Evolutionary conservation across 768 basidiomycete species (phyloP).

Genomic region (Botryobasidium botryosum): DNA sequence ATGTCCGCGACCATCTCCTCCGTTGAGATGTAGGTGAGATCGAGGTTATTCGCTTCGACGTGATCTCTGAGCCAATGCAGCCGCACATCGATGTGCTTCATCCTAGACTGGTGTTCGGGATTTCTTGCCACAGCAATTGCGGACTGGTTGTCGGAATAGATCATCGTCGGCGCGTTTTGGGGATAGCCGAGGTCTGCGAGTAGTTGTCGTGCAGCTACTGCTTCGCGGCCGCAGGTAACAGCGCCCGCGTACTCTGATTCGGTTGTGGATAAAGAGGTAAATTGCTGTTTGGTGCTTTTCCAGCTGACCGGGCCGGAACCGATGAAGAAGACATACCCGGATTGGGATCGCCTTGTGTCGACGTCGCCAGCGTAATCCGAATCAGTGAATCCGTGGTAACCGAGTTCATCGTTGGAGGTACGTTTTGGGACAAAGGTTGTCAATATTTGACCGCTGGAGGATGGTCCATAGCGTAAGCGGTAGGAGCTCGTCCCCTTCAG

Average conservation of each 20-base stretch:
- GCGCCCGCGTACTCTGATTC: conserved; percentile 13
- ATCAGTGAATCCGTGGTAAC: neutral
- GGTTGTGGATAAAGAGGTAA: conserved; percentile 13
- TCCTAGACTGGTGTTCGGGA: conserved; percentile 14
- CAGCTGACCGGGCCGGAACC: conserved; percentile 13
- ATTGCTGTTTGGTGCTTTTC: conserved; percentile 13
- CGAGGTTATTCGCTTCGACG: conserved; percentile 11
- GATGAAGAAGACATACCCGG: conserved; percentile 6
- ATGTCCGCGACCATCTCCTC: conserved; percentile 14
- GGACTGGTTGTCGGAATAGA: conserved; percentile 15
- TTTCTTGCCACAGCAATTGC: conserved; percentile 13
- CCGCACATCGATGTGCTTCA: conserved; percentile 19
- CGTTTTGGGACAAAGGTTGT: too few relatives aligned
- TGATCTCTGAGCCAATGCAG: conserved; percentile 17
- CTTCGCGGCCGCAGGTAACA: conserved; percentile 2
- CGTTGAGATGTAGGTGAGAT: conserved; percentile 14
- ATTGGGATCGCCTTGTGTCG: neutral
- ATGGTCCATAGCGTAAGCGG: too few relatives aligned
- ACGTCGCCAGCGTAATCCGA: conserved; percentile 2
- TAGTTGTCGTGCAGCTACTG: conserved; percentile 6
- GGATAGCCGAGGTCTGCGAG: conserved; percentile 5
- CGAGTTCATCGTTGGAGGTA: neutral
- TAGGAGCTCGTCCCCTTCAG: conserved; percentile 9
- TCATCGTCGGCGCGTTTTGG: neutral
- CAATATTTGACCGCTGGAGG: too few relatives aligned